phyloP scores from a whole-genome alignment of 768 basidiomycete species.

The Boletellus emodensis region DNA sequence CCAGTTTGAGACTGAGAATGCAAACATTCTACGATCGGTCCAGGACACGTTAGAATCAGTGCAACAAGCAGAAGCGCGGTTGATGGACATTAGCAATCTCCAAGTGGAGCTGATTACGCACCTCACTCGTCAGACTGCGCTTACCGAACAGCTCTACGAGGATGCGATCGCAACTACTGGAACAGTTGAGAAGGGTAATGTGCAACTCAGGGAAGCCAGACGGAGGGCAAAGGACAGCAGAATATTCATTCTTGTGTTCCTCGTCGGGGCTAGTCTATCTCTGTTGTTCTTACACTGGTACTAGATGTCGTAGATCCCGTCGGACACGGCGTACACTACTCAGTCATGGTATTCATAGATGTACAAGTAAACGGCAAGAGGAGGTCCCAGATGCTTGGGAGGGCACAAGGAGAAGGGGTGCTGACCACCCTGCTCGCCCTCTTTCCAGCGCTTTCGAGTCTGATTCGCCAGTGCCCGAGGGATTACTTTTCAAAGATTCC shows the following conservation, averaged over 20 bases:
- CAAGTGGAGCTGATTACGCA: slow-evolving; percentile 91
- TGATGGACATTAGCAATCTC: slow-evolving; percentile 89
- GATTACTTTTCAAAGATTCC: slow-evolving; percentile 55
- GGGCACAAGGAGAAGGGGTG: slow-evolving; percentile 29
- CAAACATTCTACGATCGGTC: slow-evolving; percentile 75
- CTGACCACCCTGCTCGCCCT: slow-evolving; percentile 59
- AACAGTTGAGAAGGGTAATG: slow-evolving; percentile 85
- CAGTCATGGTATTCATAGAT: slow-evolving; percentile 1
- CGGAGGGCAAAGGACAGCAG: slow-evolving; percentile 83
- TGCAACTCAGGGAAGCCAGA: slow-evolving; percentile 85
- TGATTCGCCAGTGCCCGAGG: slow-evolving; percentile 48
- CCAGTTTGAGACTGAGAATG: slow-evolving; percentile 92
- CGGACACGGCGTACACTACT: slow-evolving; percentile 4
- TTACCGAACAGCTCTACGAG: slow-evolving; percentile 91
- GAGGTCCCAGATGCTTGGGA: not conserved
- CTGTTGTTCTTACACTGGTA: slow-evolving; percentile 93
- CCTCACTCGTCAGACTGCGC: slow-evolving; percentile 83
- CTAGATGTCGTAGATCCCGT: slow-evolving; percentile 33
- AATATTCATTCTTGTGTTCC: slow-evolving; percentile 86
- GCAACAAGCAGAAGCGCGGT: slow-evolving; percentile 84
- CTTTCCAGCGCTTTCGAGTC: slow-evolving; percentile 58
- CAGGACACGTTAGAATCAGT: slow-evolving; percentile 87
- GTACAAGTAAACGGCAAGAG: not conserved
- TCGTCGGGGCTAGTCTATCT: slow-evolving; percentile 87
- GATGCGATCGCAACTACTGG: slow-evolving; percentile 87